phyloP scores from a whole-genome alignment of 192 early-diverging fungal species.

The Coemansia sp. region DNA sequence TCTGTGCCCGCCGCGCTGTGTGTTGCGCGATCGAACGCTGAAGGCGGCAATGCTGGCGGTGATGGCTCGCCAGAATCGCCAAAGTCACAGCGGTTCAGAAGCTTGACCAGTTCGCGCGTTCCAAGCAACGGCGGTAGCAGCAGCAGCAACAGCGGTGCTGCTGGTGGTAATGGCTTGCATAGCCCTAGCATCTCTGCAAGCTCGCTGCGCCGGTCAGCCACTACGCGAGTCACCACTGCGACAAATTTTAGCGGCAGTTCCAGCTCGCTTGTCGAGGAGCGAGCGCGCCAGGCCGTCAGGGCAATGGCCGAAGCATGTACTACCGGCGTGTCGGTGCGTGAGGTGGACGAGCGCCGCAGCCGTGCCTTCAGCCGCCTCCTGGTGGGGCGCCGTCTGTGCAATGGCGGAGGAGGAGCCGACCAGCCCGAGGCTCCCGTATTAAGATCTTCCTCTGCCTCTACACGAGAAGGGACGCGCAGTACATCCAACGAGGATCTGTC shows the following conservation, averaged over 20 bases:
- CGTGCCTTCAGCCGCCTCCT: slow-evolving; percentile 27
- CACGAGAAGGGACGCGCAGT: slow-evolving; percentile 4
- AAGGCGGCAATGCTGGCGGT: background rate
- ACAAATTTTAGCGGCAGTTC: background rate
- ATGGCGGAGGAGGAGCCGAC: background rate
- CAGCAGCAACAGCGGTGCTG: background rate
- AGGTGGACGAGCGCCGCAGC: slow-evolving; percentile 28
- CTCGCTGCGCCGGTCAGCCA: slow-evolving; percentile 38
- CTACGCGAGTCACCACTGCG: slow-evolving; percentile 9
- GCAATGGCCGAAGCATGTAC: slow-evolving; percentile 50
- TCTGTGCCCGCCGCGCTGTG: background rate
- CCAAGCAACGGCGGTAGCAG: background rate
- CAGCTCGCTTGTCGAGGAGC: slow-evolving; percentile 28
- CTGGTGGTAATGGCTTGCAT: background rate
- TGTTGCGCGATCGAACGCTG: slow-evolving; percentile 5
- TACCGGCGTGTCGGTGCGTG: slow-evolving; percentile 40
- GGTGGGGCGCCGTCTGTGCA: slow-evolving; percentile 18
- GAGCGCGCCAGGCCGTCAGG: slow-evolving; percentile 41
- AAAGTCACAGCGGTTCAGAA: slow-evolving; percentile 23
- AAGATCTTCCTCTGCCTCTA: slow-evolving; percentile 2
- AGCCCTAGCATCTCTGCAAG: background rate
- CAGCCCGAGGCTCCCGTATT: background rate
- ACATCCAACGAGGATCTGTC: slow-evolving; percentile 5
- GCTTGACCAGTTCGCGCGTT: slow-evolving; percentile 29
- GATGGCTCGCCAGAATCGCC: slow-evolving; percentile 1